Base-by-base conservation (phyloP, 176 grass and related monocot species). In the Stipa capillata region DNA sequence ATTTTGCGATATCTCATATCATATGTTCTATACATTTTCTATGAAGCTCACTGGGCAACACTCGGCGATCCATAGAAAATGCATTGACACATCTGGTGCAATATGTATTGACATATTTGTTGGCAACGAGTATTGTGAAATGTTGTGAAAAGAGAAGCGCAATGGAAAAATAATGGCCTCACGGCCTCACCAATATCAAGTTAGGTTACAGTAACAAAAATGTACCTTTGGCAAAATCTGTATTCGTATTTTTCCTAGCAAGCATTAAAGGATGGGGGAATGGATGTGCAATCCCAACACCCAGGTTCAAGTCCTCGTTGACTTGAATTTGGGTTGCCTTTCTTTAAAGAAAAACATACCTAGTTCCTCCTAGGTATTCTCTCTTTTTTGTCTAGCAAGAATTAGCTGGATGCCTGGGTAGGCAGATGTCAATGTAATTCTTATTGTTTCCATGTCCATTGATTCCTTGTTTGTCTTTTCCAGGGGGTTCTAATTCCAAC, bases 401-500 rank as follows among this genome's bases (percentile, higher is more conserved):
- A 76, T 11, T 50, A 55, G 20, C 11, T 48, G 5, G 44, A 67
- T 67, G n/a, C 21, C n/a, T 40, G 10, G 20, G 70, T 64, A 47
- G 8, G 75, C 27, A 29, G 12, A 5, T 57, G 61, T 37, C 50
- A 65, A 47, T 45, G 5, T 29, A 45, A 5, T 33, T 45, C 2
- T 57, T n/a, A 65, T 15, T 18, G 57, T 57, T 2, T 72, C 52
- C 31, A 4, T 73, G 6, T 73, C 41, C 14, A 48, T 24, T 66
- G 41, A 13, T 66, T 35, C 3, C 49, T 50, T 15, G 7, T 40
- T 43, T 44, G 35, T 65, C 2, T 74, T 63, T 66, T 52, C 24
- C 27, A 86, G 80, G 40, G 60, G 2, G 12, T 11, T 82, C 50
- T 74, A 51, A 80, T 40, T 80, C 23, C 58, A 32, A 42, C 83